phyloP scores from a whole-genome alignment of 441 rosid genomes.

The Mallotus repandus region DNA sequence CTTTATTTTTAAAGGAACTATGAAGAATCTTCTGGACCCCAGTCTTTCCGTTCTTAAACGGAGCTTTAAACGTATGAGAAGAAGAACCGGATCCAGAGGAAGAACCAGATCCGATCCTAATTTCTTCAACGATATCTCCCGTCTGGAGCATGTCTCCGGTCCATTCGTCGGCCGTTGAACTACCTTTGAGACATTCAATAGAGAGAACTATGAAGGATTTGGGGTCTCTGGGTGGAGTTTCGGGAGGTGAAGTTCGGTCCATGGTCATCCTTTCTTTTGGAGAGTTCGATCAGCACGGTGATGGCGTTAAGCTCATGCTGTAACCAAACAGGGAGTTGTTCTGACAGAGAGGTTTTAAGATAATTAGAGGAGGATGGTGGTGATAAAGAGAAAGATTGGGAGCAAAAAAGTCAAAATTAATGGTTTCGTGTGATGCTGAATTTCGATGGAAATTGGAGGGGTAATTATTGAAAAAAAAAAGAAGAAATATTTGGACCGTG shows the following conservation, averaged over 20 bases:
- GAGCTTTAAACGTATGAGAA: slow-evolving; percentile 40
- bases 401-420: not conserved
- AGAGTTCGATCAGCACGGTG: not conserved
- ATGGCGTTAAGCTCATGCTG: not conserved
- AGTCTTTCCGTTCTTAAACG: slow-evolving; percentile 78
- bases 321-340: not conserved
- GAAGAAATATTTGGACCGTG: not conserved
- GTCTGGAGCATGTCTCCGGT: slow-evolving; percentile 90
- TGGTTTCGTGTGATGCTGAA: not conserved
- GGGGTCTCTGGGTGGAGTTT: slow-evolving; percentile 29
- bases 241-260: slow-evolving; percentile 52
- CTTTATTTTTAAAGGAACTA: slow-evolving; percentile 58
- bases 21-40: slow-evolving; percentile 79
- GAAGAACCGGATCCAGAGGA: slow-evolving; percentile 46
- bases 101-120: slow-evolving; percentile 53
- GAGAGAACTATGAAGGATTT: slow-evolving; percentile 55
- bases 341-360: not conserved
- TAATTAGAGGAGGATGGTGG: not conserved
- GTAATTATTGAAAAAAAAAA: too few relatives aligned
- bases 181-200: slow-evolving; percentile 82
- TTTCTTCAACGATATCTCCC: slow-evolving; percentile 90
- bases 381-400: not conserved
- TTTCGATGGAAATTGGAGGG: not conserved
- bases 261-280: slow-evolving; percentile 31
- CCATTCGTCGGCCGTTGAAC: slow-evolving; percentile 91